phyloP scores from a whole-genome alignment of 768 basidiomycete genomes.

The Russula brevipes region DNA sequence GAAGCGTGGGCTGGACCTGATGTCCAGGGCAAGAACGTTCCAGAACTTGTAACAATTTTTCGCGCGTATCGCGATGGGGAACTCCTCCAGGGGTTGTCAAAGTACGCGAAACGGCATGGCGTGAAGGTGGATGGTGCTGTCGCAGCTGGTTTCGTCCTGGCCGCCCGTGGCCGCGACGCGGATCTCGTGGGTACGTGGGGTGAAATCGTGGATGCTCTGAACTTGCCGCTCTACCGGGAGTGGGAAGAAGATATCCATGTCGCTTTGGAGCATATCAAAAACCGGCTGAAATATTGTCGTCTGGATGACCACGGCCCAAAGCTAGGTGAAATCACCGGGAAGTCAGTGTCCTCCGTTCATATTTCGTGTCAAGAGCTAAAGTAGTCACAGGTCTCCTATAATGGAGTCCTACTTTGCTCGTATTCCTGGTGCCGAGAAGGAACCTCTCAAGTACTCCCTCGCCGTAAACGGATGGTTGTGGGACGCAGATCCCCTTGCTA shows the following conservation, averaged over 20 bases:
- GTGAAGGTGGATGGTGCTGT: constrained; percentile 55
- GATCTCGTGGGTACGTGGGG: constrained; percentile 54
- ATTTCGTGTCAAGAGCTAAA: constrained; percentile 6
- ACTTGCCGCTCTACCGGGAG: constrained; percentile 81
- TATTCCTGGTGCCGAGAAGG: constrained; percentile 46
- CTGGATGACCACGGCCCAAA: constrained; percentile 81
- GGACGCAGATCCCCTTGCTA: constrained; percentile 88
- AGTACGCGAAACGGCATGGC: constrained; percentile 62
- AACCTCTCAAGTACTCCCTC: constrained; percentile 59
- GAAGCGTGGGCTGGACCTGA: constrained; percentile 57
- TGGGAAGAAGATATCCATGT: constrained; percentile 78
- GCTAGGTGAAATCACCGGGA: constrained; percentile 68
- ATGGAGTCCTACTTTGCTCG: constrained; percentile 94
- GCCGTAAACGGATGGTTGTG: constrained; percentile 99
- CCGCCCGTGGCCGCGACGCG: constrained; percentile 49
- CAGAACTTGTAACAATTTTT: constrained; percentile 62
- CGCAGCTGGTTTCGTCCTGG: constrained; percentile 71
- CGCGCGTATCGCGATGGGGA: constrained; percentile 41
- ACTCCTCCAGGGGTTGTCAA: constrained; percentile 50
- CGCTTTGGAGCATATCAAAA: constrained; percentile 69
- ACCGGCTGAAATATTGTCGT: constrained; percentile 73
- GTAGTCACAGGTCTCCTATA: constrained; percentile 59
- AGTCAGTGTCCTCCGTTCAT: constrained; percentile 43
- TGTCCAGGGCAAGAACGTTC: constrained; percentile 52
- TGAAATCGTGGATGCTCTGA: constrained; percentile 76